phyloP scores from a whole-genome alignment of 441 rosid species.

The Erodium moschatum region DNA sequence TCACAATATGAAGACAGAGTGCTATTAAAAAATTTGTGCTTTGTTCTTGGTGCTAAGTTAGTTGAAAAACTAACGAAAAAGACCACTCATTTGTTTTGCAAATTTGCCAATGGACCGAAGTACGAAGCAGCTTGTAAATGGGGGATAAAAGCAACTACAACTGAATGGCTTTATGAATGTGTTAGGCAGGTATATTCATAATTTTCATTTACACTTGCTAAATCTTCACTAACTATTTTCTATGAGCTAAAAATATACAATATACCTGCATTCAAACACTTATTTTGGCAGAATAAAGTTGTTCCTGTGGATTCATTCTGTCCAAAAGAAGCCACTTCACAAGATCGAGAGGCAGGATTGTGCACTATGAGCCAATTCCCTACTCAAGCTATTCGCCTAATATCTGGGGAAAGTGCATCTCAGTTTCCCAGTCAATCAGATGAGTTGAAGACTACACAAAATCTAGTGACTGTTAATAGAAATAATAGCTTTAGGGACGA shows the following conservation, averaged over 20 bases:
- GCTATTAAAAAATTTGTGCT: slow-evolving; percentile 72
- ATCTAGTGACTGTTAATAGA: slow-evolving; percentile 26
- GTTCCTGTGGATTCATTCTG: slow-evolving; percentile 47
- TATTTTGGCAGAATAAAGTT: slow-evolving; percentile 55
- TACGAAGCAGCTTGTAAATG: slow-evolving; percentile 72
- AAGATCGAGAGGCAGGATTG: slow-evolving; percentile 58
- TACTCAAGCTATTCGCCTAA: slow-evolving; percentile 45
- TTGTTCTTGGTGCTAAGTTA: slow-evolving; percentile 77
- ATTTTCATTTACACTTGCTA: slow-evolving; percentile 14
- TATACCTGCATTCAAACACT: neutral
- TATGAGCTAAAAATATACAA: slow-evolving; percentile 11
- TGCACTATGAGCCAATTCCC: slow-evolving; percentile 66
- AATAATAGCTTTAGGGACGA: slow-evolving; percentile 21
- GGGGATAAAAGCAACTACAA: slow-evolving; percentile 57
- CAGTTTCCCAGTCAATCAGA: slow-evolving; percentile 44
- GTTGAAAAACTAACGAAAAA: slow-evolving; percentile 55
- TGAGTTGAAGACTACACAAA: slow-evolving; percentile 25
- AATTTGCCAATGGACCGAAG: slow-evolving; percentile 65
- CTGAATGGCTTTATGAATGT: slow-evolving; percentile 89
- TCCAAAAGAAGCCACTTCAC: slow-evolving; percentile 69
- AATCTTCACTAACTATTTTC: slow-evolving; percentile 11
- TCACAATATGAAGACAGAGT: slow-evolving; percentile 70
- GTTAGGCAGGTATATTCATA: slow-evolving; percentile 59
- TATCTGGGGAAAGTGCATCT: slow-evolving; percentile 43
- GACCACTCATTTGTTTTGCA: slow-evolving; percentile 84